These are phyloP conservation scores for Coix lacrymajobi DNA, from an alignment of 176 grass and related monocot species.

Conservation along the genomic window DNA sequence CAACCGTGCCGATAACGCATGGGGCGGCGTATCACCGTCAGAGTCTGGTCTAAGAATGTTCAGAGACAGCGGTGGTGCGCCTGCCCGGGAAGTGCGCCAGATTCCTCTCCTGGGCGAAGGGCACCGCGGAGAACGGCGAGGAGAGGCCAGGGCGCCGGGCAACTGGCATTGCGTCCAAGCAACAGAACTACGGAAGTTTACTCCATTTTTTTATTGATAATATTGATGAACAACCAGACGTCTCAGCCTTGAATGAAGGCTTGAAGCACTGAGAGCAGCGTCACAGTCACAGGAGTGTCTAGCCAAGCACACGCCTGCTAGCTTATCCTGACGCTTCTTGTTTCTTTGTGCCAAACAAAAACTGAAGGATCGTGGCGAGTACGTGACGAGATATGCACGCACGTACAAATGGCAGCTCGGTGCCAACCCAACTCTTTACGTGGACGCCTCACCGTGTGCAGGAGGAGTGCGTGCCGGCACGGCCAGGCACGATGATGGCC, in stretches of 20 bases:
- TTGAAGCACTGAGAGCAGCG: not conserved
- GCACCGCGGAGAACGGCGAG: not conserved
- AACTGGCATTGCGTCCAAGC: slow-evolving; percentile 27
- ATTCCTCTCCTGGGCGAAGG: not conserved
- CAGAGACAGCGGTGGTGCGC: not conserved
- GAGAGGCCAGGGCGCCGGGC: no score
- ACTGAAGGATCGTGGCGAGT: not conserved
- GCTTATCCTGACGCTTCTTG: not conserved
- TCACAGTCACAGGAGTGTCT: not conserved
- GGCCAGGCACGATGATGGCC: not conserved
- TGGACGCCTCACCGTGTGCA: slow-evolving; percentile 30
- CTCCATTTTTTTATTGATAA: not conserved
- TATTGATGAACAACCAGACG: not conserved
- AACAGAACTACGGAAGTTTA: not conserved
- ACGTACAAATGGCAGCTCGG: not conserved
- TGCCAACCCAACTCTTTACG: not conserved
- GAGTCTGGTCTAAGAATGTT: not conserved
- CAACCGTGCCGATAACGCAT: not conserved
- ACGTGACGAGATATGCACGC: not conserved
- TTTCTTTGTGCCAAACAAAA: not conserved
- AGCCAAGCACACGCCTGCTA: not conserved
- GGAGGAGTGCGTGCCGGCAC: not conserved
- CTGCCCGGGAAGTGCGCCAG: not conserved
- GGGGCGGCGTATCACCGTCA: not conserved
- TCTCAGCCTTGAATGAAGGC: not conserved